These are phyloP conservation scores for Pleoardoris graminearum DNA, from an alignment of 2,329 filamentous ascomycete genomes.

Conservation along the genomic window DNA sequence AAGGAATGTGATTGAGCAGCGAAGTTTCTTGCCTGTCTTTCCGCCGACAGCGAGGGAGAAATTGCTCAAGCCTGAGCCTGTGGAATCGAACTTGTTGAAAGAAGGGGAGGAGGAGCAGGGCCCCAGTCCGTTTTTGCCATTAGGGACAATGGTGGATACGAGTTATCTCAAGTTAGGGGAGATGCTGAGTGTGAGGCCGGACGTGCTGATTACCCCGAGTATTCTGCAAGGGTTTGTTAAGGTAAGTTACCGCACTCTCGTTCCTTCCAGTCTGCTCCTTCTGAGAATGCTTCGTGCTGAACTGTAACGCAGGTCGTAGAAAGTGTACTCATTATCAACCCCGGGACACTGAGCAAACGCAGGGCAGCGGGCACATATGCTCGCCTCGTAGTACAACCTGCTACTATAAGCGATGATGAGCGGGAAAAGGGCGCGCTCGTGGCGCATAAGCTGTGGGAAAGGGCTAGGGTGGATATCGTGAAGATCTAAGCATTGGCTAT, in stretches of 20 bases:
- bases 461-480: slow-evolving; percentile 84
- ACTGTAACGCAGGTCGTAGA: slow-evolving; percentile 72
- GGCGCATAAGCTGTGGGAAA: slow-evolving; percentile 76
- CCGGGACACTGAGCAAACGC: slow-evolving; percentile 82
- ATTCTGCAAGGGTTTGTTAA: slow-evolving; percentile 84
- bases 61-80: slow-evolving; percentile 54
- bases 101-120: slow-evolving; percentile 57
- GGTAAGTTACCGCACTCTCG: slow-evolving; percentile 61
- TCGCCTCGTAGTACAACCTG: slow-evolving; percentile 73
- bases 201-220: slow-evolving; percentile 82
- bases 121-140: slow-evolving; percentile 38
- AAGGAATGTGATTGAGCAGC: slow-evolving; percentile 80
- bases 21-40: slow-evolving; percentile 88
- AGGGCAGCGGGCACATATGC: slow-evolving; percentile 85
- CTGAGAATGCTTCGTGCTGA: slow-evolving; percentile 14
- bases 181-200: slow-evolving; percentile 83
- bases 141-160: slow-evolving; percentile 79
- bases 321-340: slow-evolving; percentile 87
- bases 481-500: slow-evolving; percentile 57
- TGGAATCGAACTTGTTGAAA: slow-evolving; percentile 60
- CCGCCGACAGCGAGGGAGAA: slow-evolving; percentile 73
- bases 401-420: slow-evolving; percentile 62
- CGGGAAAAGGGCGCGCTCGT: slow-evolving; percentile 59
- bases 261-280: slow-evolving; percentile 1
- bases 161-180: slow-evolving; percentile 87